phyloP scores from a whole-genome alignment of 2,329 filamentous ascomycete species.

The Paraphoma sp. region DNA sequence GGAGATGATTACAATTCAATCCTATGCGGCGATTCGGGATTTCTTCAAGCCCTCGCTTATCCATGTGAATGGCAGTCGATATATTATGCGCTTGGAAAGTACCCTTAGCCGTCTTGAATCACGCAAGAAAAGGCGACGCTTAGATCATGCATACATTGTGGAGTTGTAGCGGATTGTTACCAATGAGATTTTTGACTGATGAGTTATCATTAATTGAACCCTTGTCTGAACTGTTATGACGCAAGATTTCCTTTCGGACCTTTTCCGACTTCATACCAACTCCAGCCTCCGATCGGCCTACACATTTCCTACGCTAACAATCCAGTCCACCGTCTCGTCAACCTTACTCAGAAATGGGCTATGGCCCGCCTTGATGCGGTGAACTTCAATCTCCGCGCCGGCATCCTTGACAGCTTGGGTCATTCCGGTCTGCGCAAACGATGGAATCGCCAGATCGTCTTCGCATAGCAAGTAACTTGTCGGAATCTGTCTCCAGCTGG shows the following conservation, averaged over 20 bases:
- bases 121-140: no score
- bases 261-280: background rate
- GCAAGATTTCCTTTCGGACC: background rate
- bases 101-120: no score
- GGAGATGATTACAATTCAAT: no score
- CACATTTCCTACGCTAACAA: slow-evolving; percentile 27
- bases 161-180: no score
- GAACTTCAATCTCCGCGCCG: slow-evolving; percentile 38
- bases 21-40: no score
- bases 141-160: no score
- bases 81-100: no score
- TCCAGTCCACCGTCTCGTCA: slow-evolving; percentile 39
- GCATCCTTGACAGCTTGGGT: slow-evolving; percentile 28
- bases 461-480: slow-evolving; percentile 47
- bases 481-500: slow-evolving; percentile 46
- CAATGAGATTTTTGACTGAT: no score
- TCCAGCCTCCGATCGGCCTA: slow-evolving; percentile 13
- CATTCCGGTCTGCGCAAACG: slow-evolving; percentile 40
- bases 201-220: no score
- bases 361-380: slow-evolving; percentile 45
- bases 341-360: slow-evolving; percentile 52
- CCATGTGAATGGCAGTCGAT: no score
- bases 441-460: slow-evolving; percentile 44
- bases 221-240: no score
- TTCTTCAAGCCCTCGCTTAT: no score